Evolutionary conservation across 345 rosid genomes (phyloP), one percentile per base, ranked within the genome.

Genomic region (Citrus unshiu): DNA sequence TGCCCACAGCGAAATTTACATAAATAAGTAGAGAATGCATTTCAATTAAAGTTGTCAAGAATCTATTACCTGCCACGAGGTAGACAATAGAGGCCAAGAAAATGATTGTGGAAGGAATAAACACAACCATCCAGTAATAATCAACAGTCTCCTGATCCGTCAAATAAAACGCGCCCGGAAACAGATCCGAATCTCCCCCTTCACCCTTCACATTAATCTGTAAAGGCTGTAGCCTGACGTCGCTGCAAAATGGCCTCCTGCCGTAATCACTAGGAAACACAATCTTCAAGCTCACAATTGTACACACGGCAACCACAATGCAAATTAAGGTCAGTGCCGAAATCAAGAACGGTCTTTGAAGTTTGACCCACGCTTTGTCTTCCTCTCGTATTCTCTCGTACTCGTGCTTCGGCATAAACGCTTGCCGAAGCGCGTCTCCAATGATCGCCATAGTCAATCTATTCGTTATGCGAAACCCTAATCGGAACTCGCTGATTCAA

Each of bases 101-200:
- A 79, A 90, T 73, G 57, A 95, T 73, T 27, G 57, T 3, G 9
- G 95, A 91, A 0, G 99, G 97, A 59, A 93, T 40, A 37, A 93
- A 92, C 64, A 95, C 87, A 71, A 92, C 97, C 90, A 89, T 89
- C 98, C 98, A 92, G 84, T 87, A 95, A 76, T 91, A 95, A 86
- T 93, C 95, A 4, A 89, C 96, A 74, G 91, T 93, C 86, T 92
- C 97, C 65, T 93, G 92, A 85, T 95, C 96, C 51, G 98, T 95
- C 89, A 93, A 82, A 84, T 89, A 90, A 86, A 92, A 95, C 19
- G 89, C 95, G 56, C 98, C 94, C 0, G 88, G 85, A 49, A 88
- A 82, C 76, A 80, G 84, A 90, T 89, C 96, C 13, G 95, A 89
- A 39, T 88, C 92, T 72, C 79, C 80, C 21, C 63, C 62, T n/a